Percentiles rank a stretch among this genome's conserved stretches.
Evolutionary conservation across 139 green algal species (phyloP).

Genomic region (Tetradesmus obliquus): DNA sequence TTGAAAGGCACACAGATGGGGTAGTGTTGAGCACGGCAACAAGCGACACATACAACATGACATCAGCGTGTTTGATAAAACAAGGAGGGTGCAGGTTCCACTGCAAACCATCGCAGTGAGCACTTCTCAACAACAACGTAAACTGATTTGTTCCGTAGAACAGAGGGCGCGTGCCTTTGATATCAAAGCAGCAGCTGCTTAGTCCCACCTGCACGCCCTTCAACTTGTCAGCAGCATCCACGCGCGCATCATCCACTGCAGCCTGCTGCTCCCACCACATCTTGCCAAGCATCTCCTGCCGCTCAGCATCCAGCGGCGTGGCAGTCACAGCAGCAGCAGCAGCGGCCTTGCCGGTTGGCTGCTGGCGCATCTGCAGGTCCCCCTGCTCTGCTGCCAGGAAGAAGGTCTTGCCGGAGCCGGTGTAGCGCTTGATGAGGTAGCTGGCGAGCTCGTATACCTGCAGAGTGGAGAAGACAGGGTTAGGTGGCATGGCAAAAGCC

Average conservation of each 20-base stretch:
- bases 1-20: too few relatives aligned
- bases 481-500: background rate
- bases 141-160: background rate
- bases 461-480: background rate
- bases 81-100: too few relatives aligned
- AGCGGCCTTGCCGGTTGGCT: background rate
- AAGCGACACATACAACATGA: too few relatives aligned
- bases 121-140: too few relatives aligned
- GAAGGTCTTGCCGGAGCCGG: constrained; percentile 15
- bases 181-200: background rate
- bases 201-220: constrained; percentile 5
- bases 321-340: background rate
- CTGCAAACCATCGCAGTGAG: too few relatives aligned
- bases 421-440: constrained; percentile 2
- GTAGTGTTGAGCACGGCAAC: background rate
- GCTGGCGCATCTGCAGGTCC: background rate
- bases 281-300: background rate
- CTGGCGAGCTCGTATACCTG: background rate
- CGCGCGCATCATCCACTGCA: background rate
- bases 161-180: background rate
- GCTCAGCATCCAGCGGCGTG: background rate
- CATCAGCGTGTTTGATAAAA: too few relatives aligned
- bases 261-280: background rate
- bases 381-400: background rate
- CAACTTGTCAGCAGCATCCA: too few relatives aligned